Evolutionary conservation across 768 basidiomycete genomes (phyloP), one percentile per base, ranked within the genome.

Genomic region (Trametes cubensis): DNA sequence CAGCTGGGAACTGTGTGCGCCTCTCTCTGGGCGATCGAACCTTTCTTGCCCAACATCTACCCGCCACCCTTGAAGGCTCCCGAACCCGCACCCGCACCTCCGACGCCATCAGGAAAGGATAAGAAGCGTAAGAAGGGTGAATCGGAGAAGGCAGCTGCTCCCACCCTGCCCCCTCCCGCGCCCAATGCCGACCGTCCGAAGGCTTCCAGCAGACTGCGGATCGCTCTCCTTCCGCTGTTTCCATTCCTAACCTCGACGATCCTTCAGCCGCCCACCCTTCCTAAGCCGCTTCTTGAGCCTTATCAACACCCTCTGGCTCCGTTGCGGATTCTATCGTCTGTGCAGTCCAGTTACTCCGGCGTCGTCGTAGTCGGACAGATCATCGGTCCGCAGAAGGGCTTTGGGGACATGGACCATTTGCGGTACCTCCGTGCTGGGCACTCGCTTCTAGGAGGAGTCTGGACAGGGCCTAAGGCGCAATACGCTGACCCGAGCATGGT

Each of bases 361-460:
- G 77, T 88, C 15, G 84, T 98, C 38, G 83, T 89, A 2, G 94
- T 97, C 8, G 95, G 85, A 28, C 92, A 98, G 68, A 75, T 82
- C 42, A 69, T 84, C 4, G 78, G 82, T 40, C 59, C 68, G 0
- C 70, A 52, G 0, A 55, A 41, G 25, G 42, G 59, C 34, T 62
- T 72, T 28, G 56, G 75, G n/a, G 69, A 69, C 10, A 44, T 65
- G 17, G 72, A 76, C 47, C 66, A 70, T 18, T 71, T 79, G 54
- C 62, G 81, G 11, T 81, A 77, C 63, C 67, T 87, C 23, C 71
- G 85, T n/a, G 82, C 80, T 21, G 83, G 84, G 50, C 83, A 84
- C 60, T 80, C 79, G 6, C 69, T 86, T 14, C 74, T 86, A 1
- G 85, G 85, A 4, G 85, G 96, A 4, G 85, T 91, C 49, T 98